A percentile compares a stretch with the other conserved stretches of the same genome.
phyloP scores from a whole-genome alignment of 108 stramenopile genomes.

The Mayamaea pseudoterrestris region DNA sequence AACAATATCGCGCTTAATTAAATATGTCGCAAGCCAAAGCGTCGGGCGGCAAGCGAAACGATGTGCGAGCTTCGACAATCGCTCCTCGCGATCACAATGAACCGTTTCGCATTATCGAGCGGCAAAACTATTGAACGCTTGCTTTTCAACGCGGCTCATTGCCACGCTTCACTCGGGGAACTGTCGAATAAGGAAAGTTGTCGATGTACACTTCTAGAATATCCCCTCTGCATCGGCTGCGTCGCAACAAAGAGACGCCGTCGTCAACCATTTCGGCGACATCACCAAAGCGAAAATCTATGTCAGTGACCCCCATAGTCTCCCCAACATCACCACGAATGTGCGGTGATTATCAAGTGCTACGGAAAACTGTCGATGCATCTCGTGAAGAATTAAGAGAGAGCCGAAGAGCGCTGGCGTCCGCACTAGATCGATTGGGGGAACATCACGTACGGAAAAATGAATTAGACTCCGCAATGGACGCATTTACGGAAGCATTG shows the following conservation, averaged over 20 bases:
- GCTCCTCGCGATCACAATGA: no score
- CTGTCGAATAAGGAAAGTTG: no score
- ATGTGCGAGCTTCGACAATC: no score
- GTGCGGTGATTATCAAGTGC: constrained; percentile 56
- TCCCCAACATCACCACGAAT: constrained; percentile 10
- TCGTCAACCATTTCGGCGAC: not conserved
- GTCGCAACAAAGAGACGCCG: not conserved
- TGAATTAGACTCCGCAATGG: constrained; percentile 71
- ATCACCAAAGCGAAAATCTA: not conserved
- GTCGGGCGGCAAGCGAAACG: no score
- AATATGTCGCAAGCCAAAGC: no score
- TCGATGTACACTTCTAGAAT: constrained; percentile 1
- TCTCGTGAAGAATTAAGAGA: constrained; percentile 23
- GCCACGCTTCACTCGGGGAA: no score
- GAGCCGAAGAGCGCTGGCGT: constrained; percentile 33
- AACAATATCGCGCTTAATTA: no score
- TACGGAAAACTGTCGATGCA: constrained; percentile 27
- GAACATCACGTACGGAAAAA: constrained; percentile 65
- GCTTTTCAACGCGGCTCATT: no score
- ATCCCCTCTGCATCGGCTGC: not conserved
- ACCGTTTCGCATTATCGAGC: no score
- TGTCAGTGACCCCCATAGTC: not conserved
- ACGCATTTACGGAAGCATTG: constrained; percentile 60
- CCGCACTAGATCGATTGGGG: constrained; percentile 45
- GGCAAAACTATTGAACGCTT: no score